Evolutionary conservation across 2,329 filamentous ascomycete species (phyloP).

Genomic region (Penicillium hordei): DNA sequence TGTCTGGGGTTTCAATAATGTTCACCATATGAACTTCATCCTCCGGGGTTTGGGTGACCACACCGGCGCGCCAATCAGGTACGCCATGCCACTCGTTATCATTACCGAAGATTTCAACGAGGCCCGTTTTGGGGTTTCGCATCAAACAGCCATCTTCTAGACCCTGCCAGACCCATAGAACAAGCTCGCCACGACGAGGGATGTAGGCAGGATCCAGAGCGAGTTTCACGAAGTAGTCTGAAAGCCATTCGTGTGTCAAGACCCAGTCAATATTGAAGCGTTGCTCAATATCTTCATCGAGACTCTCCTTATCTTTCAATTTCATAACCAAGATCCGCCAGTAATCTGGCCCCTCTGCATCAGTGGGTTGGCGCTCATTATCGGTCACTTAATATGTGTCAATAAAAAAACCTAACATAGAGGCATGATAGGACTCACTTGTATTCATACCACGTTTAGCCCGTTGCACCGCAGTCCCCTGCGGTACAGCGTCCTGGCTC

Average conservation of each 20-base stretch:
- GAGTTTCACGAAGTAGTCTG: slow-evolving; percentile 44
- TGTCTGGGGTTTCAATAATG: slow-evolving; percentile 34
- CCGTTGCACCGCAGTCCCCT: slow-evolving; percentile 6
- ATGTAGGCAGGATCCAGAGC: slow-evolving; percentile 50
- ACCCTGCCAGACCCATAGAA: slow-evolving; percentile 50
- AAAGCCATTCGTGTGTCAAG: slow-evolving; percentile 48
- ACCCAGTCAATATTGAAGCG: slow-evolving; percentile 58
- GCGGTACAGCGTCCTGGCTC: slow-evolving; percentile 10
- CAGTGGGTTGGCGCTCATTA: slow-evolving; percentile 1
- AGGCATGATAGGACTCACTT: not conserved
- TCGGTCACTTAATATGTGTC: not conserved
- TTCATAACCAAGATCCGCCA: slow-evolving; percentile 42
- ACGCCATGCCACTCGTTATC: slow-evolving; percentile 35
- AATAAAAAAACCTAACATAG: not conserved
- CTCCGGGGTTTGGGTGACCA: slow-evolving; percentile 54
- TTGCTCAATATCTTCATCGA: slow-evolving; percentile 52
- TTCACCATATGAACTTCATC: slow-evolving; percentile 49
- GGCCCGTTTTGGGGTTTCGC: slow-evolving; percentile 32
- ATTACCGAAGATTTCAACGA: slow-evolving; percentile 38
- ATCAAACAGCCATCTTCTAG: slow-evolving; percentile 38
- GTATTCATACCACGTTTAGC: not conserved
- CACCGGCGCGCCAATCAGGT: slow-evolving; percentile 58
- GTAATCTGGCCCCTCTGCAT: slow-evolving; percentile 24
- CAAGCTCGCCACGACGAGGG: slow-evolving; percentile 57
- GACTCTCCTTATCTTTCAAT: slow-evolving; percentile 41